A percentile compares a stretch with the other conserved stretches of the same genome.
phyloP scores from a whole-genome alignment of 805 yeast species.

The Metschnikowia henanensis region DNA sequence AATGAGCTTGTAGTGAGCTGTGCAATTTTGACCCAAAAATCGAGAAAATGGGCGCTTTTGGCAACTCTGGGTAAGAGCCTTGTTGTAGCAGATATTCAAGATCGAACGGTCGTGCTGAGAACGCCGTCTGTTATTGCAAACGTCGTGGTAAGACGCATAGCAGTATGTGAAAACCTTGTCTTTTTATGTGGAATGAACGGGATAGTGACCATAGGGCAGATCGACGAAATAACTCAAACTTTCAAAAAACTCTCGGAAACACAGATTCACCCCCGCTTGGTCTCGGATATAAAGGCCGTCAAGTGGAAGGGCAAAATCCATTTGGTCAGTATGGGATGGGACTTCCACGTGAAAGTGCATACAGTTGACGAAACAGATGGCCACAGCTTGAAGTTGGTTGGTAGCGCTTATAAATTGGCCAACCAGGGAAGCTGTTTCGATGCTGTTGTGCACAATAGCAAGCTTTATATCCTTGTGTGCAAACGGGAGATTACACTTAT shows the following conservation, averaged over 20 bases:
- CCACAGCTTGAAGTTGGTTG: conserved; percentile 9
- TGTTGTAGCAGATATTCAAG: conserved; percentile 18
- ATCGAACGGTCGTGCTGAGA: conserved; percentile 15
- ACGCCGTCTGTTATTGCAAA: conserved; percentile 20
- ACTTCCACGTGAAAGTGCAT: conserved; percentile 43
- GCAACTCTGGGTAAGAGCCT: conserved; percentile 23
- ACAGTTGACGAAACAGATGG: conserved; percentile 20
- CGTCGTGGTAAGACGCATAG: conserved; percentile 37
- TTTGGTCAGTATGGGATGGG: conserved; percentile 62
- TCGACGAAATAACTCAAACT: neutral
- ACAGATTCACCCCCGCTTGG: conserved; percentile 36
- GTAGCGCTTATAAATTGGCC: conserved; percentile 34
- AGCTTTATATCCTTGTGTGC: conserved; percentile 51
- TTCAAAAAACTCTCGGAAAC: conserved; percentile 14
- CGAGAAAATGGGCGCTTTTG: conserved; percentile 11
- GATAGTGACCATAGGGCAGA: conserved; percentile 25
- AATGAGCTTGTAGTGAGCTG: conserved; percentile 25
- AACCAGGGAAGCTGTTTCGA: conserved; percentile 56
- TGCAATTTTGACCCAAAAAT: conserved; percentile 11
- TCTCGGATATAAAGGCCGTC: conserved; percentile 36
- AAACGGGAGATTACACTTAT: conserved; percentile 60
- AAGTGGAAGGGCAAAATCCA: conserved; percentile 25
- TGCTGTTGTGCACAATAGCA: conserved; percentile 23
- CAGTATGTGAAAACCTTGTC: conserved; percentile 25
- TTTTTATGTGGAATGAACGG: conserved; percentile 58